Evolutionary conservation across 2,329 filamentous ascomycete species (phyloP), one percentile per base, ranked within the genome.

Genomic region (Scedosporium boydii): DNA sequence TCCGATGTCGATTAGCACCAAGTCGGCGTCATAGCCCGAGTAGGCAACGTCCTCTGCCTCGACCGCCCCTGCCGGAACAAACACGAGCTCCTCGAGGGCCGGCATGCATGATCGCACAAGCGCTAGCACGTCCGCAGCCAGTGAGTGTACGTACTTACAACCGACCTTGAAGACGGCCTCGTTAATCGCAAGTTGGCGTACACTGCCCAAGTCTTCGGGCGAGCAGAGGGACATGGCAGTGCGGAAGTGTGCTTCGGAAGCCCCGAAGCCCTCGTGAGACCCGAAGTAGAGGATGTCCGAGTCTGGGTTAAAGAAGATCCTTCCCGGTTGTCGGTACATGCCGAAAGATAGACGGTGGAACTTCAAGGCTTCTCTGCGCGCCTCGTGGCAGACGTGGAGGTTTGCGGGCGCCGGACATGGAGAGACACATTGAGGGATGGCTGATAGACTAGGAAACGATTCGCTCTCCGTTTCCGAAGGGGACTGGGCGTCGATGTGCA

Each of bases 251-350:
- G 78, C 72, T 62, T 76, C 74, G 59, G 78, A 73, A 21, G 76
- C 77, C 73, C 78, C 78, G 69, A 74, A 77, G 60, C 78, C 78
- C 27, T 75, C 68, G 38, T 76, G 72, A 10, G 75, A 72, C 42
- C 78, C 78, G 65, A 82, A 80, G 67, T 78, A 81, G 60, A 82
- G 70, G n/a, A 78, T 72, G 63, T 82, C 79, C 59, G 67, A 67
- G 14, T 66, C 60, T 0, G 73, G 70, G 64, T 77, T 75, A 66
- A 82, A 77, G 65, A 75, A 74, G 38, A 81, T 69, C 58, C 74
- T 72, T 34, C 77, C 76, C 4, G 74, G 73, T 1, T 71, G 71
- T 23, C 75, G 72, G 41, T 74, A 74, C 58, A 78, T 74, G 63
- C 77, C 76, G 63, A 82, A 80, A 62, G 71, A 69, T 44, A 70